Percentiles rank a stretch among this genome's conserved stretches.
Conservation (phyloP, 2,329 filamentous ascomycete species). For the Diaporthe ilicicola region DNA sequence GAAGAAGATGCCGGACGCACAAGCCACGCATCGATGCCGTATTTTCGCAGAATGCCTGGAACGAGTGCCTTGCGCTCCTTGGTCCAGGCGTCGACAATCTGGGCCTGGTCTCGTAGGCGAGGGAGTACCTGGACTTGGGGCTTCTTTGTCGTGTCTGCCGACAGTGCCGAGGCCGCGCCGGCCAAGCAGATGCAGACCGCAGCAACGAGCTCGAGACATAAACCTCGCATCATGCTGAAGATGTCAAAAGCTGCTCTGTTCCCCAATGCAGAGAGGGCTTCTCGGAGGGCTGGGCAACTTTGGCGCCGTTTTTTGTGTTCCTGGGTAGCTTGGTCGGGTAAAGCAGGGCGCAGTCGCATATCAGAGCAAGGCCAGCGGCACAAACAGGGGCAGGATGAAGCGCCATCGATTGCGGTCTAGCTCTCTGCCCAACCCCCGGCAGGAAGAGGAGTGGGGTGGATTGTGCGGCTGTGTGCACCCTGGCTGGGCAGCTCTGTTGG, state of each 20-base stretch:
- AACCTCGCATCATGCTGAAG: not conserved
- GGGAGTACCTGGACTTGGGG: slow-evolving; percentile 50
- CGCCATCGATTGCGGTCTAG: no score
- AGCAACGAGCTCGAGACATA: not conserved
- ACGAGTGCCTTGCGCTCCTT: slow-evolving; percentile 51
- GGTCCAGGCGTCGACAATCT: slow-evolving; percentile 54
- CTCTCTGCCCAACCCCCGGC: no score
- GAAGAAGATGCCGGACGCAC: slow-evolving; percentile 40
- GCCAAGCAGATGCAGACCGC: slow-evolving; percentile 8
- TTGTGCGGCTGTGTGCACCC: no score
- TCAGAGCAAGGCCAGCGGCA: not conserved
- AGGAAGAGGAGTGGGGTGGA: no score
- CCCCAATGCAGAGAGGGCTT: not conserved
- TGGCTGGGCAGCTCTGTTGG: no score
- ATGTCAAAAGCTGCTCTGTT: not conserved
- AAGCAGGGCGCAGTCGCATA: not conserved
- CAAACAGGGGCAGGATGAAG: no score
- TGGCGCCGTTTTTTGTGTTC: no score
- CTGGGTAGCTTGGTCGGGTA: not conserved
- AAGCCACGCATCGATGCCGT: slow-evolving; percentile 58
- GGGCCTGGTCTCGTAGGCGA: slow-evolving; percentile 52
- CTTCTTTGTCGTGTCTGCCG: slow-evolving; percentile 32
- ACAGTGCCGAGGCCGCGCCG: slow-evolving; percentile 12
- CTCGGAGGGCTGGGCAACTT: not conserved
- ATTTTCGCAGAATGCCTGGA: slow-evolving; percentile 52